Conservation (phyloP, 2,329 filamentous ascomycete species). For the Hypomyces rosellus region DNA sequence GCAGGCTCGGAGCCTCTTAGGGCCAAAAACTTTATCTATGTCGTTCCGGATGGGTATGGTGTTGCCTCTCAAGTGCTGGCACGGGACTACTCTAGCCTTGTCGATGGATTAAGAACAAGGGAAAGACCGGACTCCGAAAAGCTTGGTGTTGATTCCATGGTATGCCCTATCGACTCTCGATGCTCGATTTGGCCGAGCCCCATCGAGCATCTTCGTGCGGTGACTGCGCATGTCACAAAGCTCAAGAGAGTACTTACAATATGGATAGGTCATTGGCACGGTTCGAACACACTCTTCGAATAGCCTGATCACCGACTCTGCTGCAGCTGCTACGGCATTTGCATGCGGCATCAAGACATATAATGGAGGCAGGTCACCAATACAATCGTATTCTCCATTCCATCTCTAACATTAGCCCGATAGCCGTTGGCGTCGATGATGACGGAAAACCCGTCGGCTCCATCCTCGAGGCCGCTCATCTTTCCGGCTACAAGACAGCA, state of each 20-base stretch:
- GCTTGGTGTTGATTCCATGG: constrained; percentile 18
- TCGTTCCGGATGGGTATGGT: constrained; percentile 27
- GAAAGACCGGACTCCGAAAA: constrained; percentile 13
- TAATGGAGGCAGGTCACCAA: constrained; percentile 14
- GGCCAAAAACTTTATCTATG: constrained; percentile 28
- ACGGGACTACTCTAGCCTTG: constrained; percentile 17
- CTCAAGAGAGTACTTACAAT: not conserved
- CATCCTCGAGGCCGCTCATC: constrained; percentile 20
- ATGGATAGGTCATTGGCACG: constrained; percentile 11
- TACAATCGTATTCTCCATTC: too few relatives aligned
- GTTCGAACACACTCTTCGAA: constrained; percentile 18
- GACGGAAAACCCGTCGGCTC: constrained; percentile 18
- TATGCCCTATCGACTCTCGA: not conserved
- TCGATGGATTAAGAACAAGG: constrained; percentile 13
- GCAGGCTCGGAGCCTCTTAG: not conserved
- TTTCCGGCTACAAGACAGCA: constrained; percentile 19
- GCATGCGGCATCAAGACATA: constrained; percentile 20
- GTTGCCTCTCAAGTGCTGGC: constrained; percentile 25
- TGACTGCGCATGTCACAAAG: constrained; percentile 2
- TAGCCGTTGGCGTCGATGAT: constrained; percentile 18
- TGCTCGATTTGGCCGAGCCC: too few relatives aligned
- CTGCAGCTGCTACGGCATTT: constrained; percentile 20
- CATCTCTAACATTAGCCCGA: not conserved
- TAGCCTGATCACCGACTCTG: constrained; percentile 19
- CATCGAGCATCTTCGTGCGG: not conserved